Base-by-base conservation (phyloP, 73 alveolate genomes). In the Blepharisma stoltei region DNA sequence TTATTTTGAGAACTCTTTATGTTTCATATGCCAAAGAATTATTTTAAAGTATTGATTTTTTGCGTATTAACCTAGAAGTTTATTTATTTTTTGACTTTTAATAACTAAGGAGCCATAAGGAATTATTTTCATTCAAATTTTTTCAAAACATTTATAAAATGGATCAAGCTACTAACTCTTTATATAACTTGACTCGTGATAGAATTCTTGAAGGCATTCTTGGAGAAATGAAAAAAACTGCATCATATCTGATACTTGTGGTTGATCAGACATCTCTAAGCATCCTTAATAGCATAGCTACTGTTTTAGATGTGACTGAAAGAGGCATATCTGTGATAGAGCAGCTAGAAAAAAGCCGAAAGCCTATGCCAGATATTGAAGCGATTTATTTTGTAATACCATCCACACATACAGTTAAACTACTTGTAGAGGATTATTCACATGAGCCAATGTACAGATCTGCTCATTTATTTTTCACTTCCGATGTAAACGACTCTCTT, bases 361-460 rank as follows among this genome's bases (percentile, higher is more conserved):
- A 60, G 73, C 73, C 73, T 11, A 60, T 60, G 73, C 73, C 73
- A 14, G 73, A 60, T 20, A 38, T 60, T 20, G 73, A 60, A n/a
- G 73, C 45, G 2, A 8, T 60, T n/a, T 60, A 60, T 38, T 60
- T 60, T 60, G 0, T 60, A 60, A 60, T 47, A n/a, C 73, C 73
- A 8, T 14, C 48, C 5, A n/a, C 14, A 14, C 14, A 60, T 8
- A 1, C 73, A 14, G 4, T 60, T 1, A 60, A n/a, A 25, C 37
- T n/a, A 9, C 73, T 60, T 4, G 23, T 38, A 14, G 18, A n/a
- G 2, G 73, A 60, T 25, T 60, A 1, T 25, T 14, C 23, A 14
- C 46, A 60, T 14, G 46, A 60, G 23, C 14, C 46, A n/a, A n/a
- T 38, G 23, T 60, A 60, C 45, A n/a, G 73, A 8, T 38, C 5